These are phyloP conservation scores for Trichoderma reesei DNA, from an alignment of 495 filamentous ascomycete species.

Conservation along the genomic window DNA sequence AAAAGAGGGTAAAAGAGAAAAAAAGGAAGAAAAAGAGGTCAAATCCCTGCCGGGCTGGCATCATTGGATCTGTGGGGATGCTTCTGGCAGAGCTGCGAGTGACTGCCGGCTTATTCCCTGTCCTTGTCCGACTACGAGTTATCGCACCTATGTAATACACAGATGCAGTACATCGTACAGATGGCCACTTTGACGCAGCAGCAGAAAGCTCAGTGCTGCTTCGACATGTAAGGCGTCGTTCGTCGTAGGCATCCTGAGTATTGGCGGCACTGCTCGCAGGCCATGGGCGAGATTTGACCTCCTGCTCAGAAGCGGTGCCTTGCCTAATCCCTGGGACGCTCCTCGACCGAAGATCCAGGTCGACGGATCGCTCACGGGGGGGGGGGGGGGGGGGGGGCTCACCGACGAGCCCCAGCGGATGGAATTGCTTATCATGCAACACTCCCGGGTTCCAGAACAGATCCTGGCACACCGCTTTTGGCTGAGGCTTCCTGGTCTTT, in stretches of 20 bases:
- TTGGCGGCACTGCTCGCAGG: no score
- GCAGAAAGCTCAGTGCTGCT: no score
- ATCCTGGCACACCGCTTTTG: background rate
- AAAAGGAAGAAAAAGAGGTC: background rate
- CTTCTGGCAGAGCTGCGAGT: background rate
- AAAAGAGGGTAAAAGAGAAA: background rate
- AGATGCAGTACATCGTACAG: no score
- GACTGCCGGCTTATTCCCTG: background rate
- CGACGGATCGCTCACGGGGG: background rate
- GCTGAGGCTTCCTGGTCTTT: background rate
- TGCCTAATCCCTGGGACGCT: background rate
- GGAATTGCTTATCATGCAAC: background rate
- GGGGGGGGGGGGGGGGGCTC: background rate
- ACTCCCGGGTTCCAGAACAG: background rate
- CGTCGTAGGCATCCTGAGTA: no score
- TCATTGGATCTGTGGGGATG: background rate
- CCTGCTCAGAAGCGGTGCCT: background rate
- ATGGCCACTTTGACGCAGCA: no score
- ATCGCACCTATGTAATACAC: no score
- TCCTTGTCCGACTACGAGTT: background rate
- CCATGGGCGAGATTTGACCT: no score
- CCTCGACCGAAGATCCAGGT: background rate
- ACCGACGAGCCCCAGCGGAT: conserved; percentile 1
- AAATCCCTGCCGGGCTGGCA: background rate
- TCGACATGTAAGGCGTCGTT: no score